A percentile compares a stretch with the other conserved stretches of the same genome.
Evolutionary conservation across 805 yeast species (phyloP).

Genomic region (Barnettozyma wickerhamii): DNA sequence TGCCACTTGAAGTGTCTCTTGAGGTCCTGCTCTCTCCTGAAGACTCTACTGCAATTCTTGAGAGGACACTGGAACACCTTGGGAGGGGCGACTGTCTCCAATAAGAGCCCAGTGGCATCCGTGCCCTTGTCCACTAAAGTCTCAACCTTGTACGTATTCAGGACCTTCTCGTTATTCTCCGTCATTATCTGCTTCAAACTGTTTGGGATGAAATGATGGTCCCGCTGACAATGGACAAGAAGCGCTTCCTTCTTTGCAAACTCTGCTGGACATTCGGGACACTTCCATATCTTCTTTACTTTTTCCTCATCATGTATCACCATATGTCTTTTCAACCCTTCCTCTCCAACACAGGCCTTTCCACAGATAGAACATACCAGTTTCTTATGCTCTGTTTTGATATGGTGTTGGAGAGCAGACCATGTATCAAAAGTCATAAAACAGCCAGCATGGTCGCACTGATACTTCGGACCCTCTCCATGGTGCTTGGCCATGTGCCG

Average conservation of each 20-base stretch:
- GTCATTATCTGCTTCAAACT: slow-evolving; percentile 5
- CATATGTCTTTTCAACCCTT: slow-evolving; percentile 72
- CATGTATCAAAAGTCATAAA: slow-evolving; percentile 58
- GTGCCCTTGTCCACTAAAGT: slow-evolving; percentile 22
- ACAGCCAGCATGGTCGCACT: slow-evolving; percentile 63
- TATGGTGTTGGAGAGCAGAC: slow-evolving; percentile 69
- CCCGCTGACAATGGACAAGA: slow-evolving; percentile 48
- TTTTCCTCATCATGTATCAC: slow-evolving; percentile 54
- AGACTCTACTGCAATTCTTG: slow-evolving; percentile 47
- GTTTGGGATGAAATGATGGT: slow-evolving; percentile 31
- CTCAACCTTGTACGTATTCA: slow-evolving; percentile 22
- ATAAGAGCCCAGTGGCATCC: slow-evolving; percentile 27
- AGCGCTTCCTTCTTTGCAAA: slow-evolving; percentile 57
- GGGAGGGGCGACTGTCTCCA: slow-evolving; percentile 28
- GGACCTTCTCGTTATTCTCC: slow-evolving; percentile 1
- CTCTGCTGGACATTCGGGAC: slow-evolving; percentile 47
- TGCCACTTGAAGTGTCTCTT: slow-evolving; percentile 53
- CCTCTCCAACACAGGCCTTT: slow-evolving; percentile 66
- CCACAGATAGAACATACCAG: slow-evolving; percentile 61
- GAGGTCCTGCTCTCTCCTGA: slow-evolving; percentile 45
- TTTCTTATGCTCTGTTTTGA: slow-evolving; percentile 69
- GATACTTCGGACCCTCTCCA: slow-evolving; percentile 47
- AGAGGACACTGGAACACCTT: slow-evolving; percentile 43
- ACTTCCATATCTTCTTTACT: slow-evolving; percentile 49
- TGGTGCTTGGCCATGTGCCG: slow-evolving; percentile 69